These are phyloP conservation scores for Groenewaldozyma auringiensis DNA, from an alignment of 1,139 yeast species.

Conservation along the genomic window DNA sequence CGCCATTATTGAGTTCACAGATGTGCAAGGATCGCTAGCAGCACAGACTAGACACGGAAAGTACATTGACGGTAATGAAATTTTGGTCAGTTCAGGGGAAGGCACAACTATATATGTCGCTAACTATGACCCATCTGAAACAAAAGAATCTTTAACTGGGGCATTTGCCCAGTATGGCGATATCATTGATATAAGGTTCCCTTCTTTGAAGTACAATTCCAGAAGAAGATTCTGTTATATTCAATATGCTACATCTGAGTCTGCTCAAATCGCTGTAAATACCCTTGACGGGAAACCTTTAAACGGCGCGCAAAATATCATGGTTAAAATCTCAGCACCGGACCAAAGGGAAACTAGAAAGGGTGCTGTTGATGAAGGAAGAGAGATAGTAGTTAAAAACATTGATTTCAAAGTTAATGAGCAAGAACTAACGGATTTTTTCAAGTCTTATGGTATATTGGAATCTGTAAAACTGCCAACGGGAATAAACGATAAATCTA, in stretches of 20 bases:
- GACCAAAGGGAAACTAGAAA: constrained; percentile 30
- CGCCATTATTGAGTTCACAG: constrained; percentile 44
- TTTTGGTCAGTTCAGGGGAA: constrained; percentile 41
- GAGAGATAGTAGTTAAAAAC: constrained; percentile 46
- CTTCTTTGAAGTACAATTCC: constrained; percentile 50
- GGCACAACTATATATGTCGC: constrained; percentile 57
- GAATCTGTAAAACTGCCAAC: constrained; percentile 31
- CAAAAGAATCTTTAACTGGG: constrained; percentile 34
- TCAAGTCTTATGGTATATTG: constrained; percentile 41
- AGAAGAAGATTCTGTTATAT: constrained; percentile 70
- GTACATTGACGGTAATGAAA: constrained; percentile 35
- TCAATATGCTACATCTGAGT: constrained; percentile 43
- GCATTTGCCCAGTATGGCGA: constrained; percentile 43
- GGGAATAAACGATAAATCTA: constrained; percentile 17
- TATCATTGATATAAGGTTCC: constrained; percentile 54
- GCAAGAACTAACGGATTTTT: constrained; percentile 24
- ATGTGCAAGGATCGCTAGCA: constrained; percentile 43
- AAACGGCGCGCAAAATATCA: constrained; percentile 32
- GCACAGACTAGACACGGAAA: constrained; percentile 58
- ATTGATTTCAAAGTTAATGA: constrained; percentile 38
- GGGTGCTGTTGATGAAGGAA: constrained; percentile 43
- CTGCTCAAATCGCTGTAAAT: constrained; percentile 44
- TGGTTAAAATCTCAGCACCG: constrained; percentile 57
- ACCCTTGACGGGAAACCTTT: constrained; percentile 37
- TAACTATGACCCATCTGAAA: constrained; percentile 58